phyloP scores from a whole-genome alignment of 768 basidiomycete species.

The Epithele typhae region DNA sequence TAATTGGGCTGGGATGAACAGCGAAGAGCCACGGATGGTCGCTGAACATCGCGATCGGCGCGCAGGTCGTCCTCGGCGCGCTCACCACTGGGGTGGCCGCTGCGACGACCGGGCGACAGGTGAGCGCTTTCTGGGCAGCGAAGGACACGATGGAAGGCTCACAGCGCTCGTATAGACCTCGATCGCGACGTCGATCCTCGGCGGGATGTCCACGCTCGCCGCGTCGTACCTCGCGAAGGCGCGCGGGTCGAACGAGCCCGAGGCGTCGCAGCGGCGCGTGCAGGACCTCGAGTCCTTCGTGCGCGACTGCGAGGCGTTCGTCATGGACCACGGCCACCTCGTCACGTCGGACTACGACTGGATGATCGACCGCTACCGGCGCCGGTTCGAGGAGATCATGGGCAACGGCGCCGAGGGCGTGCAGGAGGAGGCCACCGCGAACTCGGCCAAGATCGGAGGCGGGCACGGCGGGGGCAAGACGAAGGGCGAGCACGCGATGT shows the following conservation, averaged over 20 bases:
- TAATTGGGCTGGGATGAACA: constrained; percentile 19
- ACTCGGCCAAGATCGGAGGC: neutral
- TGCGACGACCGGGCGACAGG: constrained; percentile 31
- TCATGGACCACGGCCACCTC: constrained; percentile 48
- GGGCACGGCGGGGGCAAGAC: constrained; percentile 4
- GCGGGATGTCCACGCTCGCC: constrained; percentile 62
- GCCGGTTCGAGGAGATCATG: constrained; percentile 43
- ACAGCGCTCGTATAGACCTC: constrained; percentile 32
- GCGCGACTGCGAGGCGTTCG: constrained; percentile 54
- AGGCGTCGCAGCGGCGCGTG: constrained; percentile 48
- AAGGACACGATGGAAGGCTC: too few relatives aligned
- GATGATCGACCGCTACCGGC: constrained; percentile 30
- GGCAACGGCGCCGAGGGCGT: constrained; percentile 30
- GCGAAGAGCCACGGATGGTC: constrained; percentile 29
- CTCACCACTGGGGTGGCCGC: constrained; percentile 65
- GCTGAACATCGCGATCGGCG: constrained; percentile 48
- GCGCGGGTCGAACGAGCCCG: constrained; percentile 68
- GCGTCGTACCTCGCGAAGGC: constrained; percentile 71
- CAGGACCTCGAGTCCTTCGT: constrained; percentile 66
- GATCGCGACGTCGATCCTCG: constrained; percentile 37
- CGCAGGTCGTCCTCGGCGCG: constrained; percentile 63
- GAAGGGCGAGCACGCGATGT: too few relatives aligned
- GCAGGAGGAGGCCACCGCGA: neutral
- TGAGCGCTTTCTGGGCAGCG: too few relatives aligned
- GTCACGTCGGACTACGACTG: constrained; percentile 31